Base-by-base conservation (phyloP, 2,329 filamentous ascomycete genomes). In the Hypoxylon sp. region DNA sequence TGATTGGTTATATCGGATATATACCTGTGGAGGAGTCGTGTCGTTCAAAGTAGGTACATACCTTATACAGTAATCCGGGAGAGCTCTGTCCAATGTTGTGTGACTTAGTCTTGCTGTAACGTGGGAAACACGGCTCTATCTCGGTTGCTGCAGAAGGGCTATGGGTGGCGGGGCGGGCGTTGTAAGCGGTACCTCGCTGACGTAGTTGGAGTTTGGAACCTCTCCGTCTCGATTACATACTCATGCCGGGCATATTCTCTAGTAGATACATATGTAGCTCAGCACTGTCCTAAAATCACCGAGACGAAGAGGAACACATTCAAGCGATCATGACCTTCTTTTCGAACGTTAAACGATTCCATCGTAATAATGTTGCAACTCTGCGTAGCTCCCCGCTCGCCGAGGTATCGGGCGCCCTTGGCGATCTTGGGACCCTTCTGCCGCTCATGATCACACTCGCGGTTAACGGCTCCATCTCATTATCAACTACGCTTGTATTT, bases 351-450 rank as follows among this genome's bases (percentile, higher is more conserved):
- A 76, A 73, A 50, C 75, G 70, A 51, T 74, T 81, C 24, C 76
- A 85, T 72, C 79, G 77, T 56, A 81, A 86, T 75, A 89, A 88
- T 79, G 74, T 86, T 66, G 72, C 77, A 31, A 85, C 83, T 19
- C 77, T 89, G 61, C 81, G 82, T 44, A 77, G 75, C 58, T 79
- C 81, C 4, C 86, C 87, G 14, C 76, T 85, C 65, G 81, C 91
- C 53, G 95, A 98, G 82, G 88, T 98, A 58, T 97, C 95, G 1
- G 95, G 95, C 56, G 92, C 94, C 0, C 86, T 94, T 9, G 91
- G 91, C 61, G 91, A 94, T 76, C 82, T 93, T 26, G 91, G 91
- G 31, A 94, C 91, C 0, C 85, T 94, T 13, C 84, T 94, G 0
- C 91, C 91, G 35, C 85, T 94, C 60, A 89, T 92, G 82, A 93